Evolutionary conservation across 1,284 basidiomycete genomes (phyloP).

Genomic region (Boletus albobrunnescens): DNA sequence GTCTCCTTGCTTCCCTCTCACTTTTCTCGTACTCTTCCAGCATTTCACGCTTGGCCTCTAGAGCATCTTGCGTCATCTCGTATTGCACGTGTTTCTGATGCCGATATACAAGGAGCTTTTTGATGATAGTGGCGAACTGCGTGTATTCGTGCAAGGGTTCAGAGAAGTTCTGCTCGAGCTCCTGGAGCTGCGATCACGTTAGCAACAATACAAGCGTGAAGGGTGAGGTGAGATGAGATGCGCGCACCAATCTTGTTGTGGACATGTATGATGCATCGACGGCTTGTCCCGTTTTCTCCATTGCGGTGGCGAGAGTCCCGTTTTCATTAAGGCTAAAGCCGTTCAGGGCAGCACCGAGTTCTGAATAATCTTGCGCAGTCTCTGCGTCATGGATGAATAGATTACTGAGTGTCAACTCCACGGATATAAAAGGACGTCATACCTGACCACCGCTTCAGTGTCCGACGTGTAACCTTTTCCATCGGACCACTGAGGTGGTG

Average conservation of each 20-base stretch:
- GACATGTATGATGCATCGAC: slow-evolving; percentile 92
- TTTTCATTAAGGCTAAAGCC: slow-evolving; percentile 90
- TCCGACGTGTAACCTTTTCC: slow-evolving; percentile 92
- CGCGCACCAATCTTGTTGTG: slow-evolving; percentile 74
- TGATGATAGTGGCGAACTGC: slow-evolving; percentile 94
- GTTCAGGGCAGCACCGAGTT: slow-evolving; percentile 93
- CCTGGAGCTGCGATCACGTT: slow-evolving; percentile 63
- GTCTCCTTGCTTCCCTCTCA: slow-evolving; percentile 84
- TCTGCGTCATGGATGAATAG: slow-evolving; percentile 44
- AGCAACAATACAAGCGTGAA: slow-evolving; percentile 11
- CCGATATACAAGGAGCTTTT: slow-evolving; percentile 88
- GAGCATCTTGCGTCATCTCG: slow-evolving; percentile 90
- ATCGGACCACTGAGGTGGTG: slow-evolving; percentile 86
- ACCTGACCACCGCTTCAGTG: slow-evolving; percentile 93
- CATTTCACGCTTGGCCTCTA: slow-evolving; percentile 84
- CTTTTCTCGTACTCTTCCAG: slow-evolving; percentile 90
- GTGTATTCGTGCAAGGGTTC: slow-evolving; percentile 95
- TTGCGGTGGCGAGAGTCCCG: slow-evolving; percentile 67
- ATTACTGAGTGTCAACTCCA: slow-evolving; percentile 4
- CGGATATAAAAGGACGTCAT: slow-evolving; percentile 20
- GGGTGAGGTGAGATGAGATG: slow-evolving; percentile 6
- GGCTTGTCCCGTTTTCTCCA: slow-evolving; percentile 94
- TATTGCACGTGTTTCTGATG: slow-evolving; percentile 99
- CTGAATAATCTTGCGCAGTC: slow-evolving; percentile 85
- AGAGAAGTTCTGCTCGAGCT: slow-evolving; percentile 89